Evolutionary conservation across 345 rosid species (phyloP).

Genomic region (Abelmoschus esculentus): DNA sequence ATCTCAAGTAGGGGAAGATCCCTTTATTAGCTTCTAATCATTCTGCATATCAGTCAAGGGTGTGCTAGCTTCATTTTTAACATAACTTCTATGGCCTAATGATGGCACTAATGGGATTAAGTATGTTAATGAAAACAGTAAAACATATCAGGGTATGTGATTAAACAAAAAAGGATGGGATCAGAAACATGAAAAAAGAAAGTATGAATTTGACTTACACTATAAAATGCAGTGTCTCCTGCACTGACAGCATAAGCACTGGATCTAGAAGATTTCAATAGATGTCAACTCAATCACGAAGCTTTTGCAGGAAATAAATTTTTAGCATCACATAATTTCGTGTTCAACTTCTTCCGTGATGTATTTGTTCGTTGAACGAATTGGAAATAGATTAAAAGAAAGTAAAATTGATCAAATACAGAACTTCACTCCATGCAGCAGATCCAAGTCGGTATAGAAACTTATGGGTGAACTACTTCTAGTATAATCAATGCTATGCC

Average conservation of each 20-base stretch:
- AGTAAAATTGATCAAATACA: background rate
- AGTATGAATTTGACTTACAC: background rate
- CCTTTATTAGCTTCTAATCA: background rate
- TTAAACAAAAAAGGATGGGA: background rate
- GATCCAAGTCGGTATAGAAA: background rate
- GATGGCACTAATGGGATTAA: background rate
- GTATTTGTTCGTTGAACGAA: background rate
- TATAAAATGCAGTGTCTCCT: background rate
- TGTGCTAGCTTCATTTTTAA: background rate
- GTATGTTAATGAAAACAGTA: background rate
- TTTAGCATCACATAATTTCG: background rate
- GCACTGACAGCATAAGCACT: background rate
- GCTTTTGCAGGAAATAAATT: background rate
- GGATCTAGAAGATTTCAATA: background rate
- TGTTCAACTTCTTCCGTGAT: background rate
- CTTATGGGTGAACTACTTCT: background rate
- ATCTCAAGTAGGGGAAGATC: background rate
- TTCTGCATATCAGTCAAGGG: background rate
- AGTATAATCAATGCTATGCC: background rate
- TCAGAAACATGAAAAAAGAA: background rate
- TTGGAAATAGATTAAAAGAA: background rate
- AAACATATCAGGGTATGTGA: background rate
- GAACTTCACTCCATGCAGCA: background rate
- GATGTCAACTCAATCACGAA: background rate
- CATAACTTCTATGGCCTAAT: background rate